Evolutionary conservation across 2,329 filamentous ascomycete species (phyloP), one percentile per base, ranked within the genome.

Genomic region (Proliferodiscus dingleyae): DNA sequence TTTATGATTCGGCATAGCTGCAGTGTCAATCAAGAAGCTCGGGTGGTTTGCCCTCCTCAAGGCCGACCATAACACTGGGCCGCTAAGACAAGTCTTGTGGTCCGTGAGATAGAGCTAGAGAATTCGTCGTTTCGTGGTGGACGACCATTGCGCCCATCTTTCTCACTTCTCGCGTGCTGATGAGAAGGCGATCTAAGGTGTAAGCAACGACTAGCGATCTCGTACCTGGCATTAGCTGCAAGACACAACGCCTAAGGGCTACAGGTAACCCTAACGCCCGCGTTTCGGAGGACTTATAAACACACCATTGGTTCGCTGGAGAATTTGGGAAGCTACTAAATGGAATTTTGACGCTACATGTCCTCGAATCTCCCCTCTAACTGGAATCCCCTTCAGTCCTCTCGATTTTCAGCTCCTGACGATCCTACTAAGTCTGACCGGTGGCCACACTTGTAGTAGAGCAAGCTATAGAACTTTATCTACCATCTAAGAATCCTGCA

Each of bases 221-320:
- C 34, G 48, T 58, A 53, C 52, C 54, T 54, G 52, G 37, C 53
- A 58, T 47, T 58, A 53, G 54, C 28, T 19, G 19, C 34, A 34
- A 34, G 16, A 18, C 16, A 9, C n/a, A 34, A 34, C n/a, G n/a
- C 32, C 32, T 34, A 18, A 34, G 16, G 32, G 19, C 34, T 4
- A 13, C 9, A 37, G 22, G 18, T 16, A 37, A 5, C 26, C 26
- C 29, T 8, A 32, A 22, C 8, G 33, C 16, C 18, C 8, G 18
- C 33, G n/a, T 13, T 29, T 57, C 51, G 56, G 56, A 50, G 43
- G 41, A 48, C 48, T 49, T 51, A 46, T 52, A 10, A 19, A 9
- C 8, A 37, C 29, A 46, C 44, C 21, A 49, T 47, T 49, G 33
- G 41, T 23, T 33, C 15, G 15, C 26, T 28, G 28, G 22, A 45